Conservation (phyloP, 2,329 filamentous ascomycete species). For the Cladosporium sp. region DNA sequence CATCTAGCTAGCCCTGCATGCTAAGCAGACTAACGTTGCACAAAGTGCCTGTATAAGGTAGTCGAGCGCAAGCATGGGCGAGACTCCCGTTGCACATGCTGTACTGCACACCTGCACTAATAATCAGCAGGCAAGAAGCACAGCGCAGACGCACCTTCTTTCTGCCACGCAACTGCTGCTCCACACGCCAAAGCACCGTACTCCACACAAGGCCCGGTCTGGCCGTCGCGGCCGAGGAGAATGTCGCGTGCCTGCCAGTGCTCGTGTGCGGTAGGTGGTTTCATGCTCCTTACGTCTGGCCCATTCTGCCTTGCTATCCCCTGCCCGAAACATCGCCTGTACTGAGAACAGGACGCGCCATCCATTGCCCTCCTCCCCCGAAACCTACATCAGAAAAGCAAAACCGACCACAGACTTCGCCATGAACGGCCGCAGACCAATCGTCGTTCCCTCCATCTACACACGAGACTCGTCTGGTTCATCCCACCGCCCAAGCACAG, state of each 20-base stretch:
- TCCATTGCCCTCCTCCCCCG: neutral
- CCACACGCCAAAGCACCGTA: neutral
- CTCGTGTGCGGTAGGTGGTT: neutral
- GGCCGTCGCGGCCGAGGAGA: neutral
- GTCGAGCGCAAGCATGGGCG: no score
- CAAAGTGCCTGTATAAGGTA: no score
- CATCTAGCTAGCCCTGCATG: no score
- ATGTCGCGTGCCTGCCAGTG: neutral
- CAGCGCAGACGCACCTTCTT: neutral
- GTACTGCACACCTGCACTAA: no score
- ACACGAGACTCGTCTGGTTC: slow-evolving; percentile 1
- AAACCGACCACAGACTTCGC: neutral
- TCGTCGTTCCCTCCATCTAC: slow-evolving; percentile 3
- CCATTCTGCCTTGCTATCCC: neutral
- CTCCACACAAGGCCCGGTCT: neutral
- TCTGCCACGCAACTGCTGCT: neutral
- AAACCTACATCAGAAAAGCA: neutral
- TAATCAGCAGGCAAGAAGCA: no score
- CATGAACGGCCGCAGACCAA: slow-evolving; percentile 7
- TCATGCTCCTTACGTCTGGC: neutral
- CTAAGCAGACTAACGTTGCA: no score
- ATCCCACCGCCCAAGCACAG: neutral
- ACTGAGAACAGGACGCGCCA: neutral
- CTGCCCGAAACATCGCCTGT: neutral
- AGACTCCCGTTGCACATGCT: no score